Conservation (phyloP, 1,284 basidiomycete species). For the Ceratobasidium sp. region DNA sequence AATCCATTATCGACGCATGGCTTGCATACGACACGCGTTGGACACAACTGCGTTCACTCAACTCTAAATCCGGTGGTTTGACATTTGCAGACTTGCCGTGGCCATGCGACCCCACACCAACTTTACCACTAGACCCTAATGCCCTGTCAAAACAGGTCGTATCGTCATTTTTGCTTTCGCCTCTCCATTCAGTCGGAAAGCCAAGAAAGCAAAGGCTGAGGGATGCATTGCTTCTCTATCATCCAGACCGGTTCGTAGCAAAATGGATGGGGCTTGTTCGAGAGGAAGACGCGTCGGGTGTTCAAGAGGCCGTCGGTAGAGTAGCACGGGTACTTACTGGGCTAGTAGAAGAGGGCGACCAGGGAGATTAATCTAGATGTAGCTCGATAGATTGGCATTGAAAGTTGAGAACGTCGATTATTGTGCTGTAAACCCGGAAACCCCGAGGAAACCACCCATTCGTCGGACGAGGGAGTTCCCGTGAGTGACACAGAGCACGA, state of each 20-base stretch:
- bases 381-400: no score
- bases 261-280: constrained; percentile 66
- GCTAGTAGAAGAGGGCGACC: constrained; percentile 40
- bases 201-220: constrained; percentile 66
- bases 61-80: constrained; percentile 44
- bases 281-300: constrained; percentile 46
- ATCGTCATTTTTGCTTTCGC: constrained; percentile 64
- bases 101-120: constrained; percentile 61
- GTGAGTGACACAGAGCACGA: no score
- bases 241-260: constrained; percentile 86
- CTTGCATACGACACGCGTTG: constrained; percentile 63
- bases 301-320: constrained; percentile 47
- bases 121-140: constrained; percentile 52
- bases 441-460: no score
- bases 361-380: constrained; percentile 11
- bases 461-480: no score
- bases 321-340: constrained; percentile 43
- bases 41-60: constrained; percentile 42
- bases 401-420: no score
- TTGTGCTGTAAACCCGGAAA: no score
- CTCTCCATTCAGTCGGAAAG: constrained; percentile 46
- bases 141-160: constrained; percentile 66
- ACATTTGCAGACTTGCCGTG: constrained; percentile 76
- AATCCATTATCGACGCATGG: constrained; percentile 55
- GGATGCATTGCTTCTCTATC: constrained; percentile 78